Evolutionary conservation across 2,329 filamentous ascomycete genomes (phyloP).

Genomic region (Alternaria sp.): DNA sequence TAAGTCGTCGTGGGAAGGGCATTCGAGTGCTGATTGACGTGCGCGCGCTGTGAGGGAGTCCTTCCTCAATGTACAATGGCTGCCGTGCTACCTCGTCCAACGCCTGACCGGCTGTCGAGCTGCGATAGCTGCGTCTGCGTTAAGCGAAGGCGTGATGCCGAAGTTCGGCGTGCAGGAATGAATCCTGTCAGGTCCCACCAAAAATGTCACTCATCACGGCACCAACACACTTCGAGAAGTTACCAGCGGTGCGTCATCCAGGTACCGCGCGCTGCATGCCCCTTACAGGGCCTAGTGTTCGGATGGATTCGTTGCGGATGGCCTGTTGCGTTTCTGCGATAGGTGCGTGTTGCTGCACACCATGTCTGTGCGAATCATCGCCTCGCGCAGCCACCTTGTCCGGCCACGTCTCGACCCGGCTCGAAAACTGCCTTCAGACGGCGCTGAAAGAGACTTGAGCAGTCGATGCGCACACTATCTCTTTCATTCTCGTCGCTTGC

Average conservation of each 20-base stretch:
- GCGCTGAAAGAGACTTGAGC: neutral
- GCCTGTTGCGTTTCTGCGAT: conserved; percentile 27
- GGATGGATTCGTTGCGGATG: conserved; percentile 21
- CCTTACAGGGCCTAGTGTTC: conserved; percentile 38
- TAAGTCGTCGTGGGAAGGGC: neutral
- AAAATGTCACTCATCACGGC: conserved; percentile 21
- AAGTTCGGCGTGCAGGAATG: conserved; percentile 12
- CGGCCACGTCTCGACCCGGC: conserved; percentile 1
- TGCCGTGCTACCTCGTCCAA: neutral
- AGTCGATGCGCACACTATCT: neutral
- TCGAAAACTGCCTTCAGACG: neutral
- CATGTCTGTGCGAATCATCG: conserved; percentile 21
- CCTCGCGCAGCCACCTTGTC: conserved; percentile 18
- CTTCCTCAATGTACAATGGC: neutral
- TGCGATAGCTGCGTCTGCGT: neutral
- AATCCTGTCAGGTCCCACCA: conserved; percentile 11
- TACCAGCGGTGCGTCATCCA: conserved; percentile 39
- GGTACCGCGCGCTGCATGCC: conserved; percentile 37
- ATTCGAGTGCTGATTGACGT: conserved; percentile 1
- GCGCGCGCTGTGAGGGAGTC: neutral
- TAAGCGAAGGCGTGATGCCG: conserved; percentile 7
- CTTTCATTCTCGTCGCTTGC: neutral
- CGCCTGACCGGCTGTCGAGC: neutral
- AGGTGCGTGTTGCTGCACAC: conserved; percentile 19
- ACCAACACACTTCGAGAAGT: conserved; percentile 18